A percentile compares a stretch with the other conserved stretches of the same genome.
Conservation (phyloP, 257 asterid genomes). For the Solanum megistacrolobum region DNA sequence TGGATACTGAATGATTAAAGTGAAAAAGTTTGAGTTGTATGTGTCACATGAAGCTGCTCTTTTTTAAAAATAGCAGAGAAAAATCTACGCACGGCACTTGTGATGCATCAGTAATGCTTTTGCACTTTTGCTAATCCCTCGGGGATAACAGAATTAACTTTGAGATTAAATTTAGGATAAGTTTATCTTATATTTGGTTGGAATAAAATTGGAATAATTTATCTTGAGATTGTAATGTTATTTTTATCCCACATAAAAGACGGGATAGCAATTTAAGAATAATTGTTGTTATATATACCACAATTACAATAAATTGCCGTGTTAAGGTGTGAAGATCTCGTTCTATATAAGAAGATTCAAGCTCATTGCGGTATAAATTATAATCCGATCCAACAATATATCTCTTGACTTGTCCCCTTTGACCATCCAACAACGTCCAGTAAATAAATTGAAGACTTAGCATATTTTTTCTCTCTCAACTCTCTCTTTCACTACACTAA, state of each 20-base stretch:
- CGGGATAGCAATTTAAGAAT: background rate
- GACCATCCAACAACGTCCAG: accelerated
- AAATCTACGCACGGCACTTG: background rate
- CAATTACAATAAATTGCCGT: too few relatives aligned
- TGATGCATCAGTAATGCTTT: background rate
- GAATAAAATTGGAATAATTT: too few relatives aligned
- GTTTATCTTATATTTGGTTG: too few relatives aligned
- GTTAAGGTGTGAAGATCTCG: accelerated
- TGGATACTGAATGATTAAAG: background rate
- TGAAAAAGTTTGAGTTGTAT: background rate
- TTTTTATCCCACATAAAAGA: too few relatives aligned
- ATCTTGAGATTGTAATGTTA: background rate
- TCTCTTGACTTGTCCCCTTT: too few relatives aligned
- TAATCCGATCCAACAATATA: background rate
- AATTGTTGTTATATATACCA: too few relatives aligned
- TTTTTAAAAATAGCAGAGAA: background rate
- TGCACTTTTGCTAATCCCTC: background rate
- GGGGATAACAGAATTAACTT: background rate
- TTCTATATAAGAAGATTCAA: too few relatives aligned
- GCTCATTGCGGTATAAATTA: too few relatives aligned
- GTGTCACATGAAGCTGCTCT: background rate
- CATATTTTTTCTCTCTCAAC: too few relatives aligned
- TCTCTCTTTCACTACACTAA: too few relatives aligned
- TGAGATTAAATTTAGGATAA: too few relatives aligned
- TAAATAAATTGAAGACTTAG: too few relatives aligned